These are phyloP conservation scores for Teratosphaeria epicoccoides DNA, from an alignment of 2,329 filamentous ascomycete genomes.

Conservation along the genomic window DNA sequence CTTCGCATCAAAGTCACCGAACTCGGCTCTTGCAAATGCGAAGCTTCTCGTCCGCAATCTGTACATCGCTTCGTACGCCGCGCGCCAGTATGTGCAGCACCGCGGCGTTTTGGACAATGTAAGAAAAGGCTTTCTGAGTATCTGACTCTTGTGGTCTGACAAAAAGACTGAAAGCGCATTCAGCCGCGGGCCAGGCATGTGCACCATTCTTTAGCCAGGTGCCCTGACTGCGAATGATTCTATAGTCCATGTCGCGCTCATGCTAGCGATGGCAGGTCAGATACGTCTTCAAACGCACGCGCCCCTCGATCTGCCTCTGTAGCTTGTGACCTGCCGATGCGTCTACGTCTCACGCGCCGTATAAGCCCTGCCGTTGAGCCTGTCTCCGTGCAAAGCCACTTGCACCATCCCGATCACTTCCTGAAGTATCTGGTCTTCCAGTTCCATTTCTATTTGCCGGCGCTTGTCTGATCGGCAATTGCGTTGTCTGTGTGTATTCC, in stretches of 20 bases:
- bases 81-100: neutral
- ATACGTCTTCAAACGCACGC: no score
- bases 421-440: constrained; percentile 17
- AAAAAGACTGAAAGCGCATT: neutral
- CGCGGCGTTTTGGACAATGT: neutral
- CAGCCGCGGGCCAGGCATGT: neutral
- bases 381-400: neutral
- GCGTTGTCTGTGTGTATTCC: constrained; percentile 27
- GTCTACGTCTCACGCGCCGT: neutral
- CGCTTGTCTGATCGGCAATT: constrained; percentile 37
- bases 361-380: neutral
- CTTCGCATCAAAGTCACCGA: neutral
- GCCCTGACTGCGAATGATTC: neutral
- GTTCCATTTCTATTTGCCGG: constrained; percentile 10
- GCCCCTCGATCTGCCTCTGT: no score
- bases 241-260: neutral
- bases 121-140: neutral
- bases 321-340: no score
- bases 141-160: neutral
- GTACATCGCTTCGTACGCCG: neutral
- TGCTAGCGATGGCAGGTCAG: no score
- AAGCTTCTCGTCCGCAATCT: neutral
- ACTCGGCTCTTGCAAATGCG: neutral
- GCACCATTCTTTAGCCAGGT: neutral
- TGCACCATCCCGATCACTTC: constrained; percentile 18